These are phyloP conservation scores for Thielaviopsis musarum DNA, from an alignment of 2,329 filamentous ascomycete species.

Conservation along the genomic window DNA sequence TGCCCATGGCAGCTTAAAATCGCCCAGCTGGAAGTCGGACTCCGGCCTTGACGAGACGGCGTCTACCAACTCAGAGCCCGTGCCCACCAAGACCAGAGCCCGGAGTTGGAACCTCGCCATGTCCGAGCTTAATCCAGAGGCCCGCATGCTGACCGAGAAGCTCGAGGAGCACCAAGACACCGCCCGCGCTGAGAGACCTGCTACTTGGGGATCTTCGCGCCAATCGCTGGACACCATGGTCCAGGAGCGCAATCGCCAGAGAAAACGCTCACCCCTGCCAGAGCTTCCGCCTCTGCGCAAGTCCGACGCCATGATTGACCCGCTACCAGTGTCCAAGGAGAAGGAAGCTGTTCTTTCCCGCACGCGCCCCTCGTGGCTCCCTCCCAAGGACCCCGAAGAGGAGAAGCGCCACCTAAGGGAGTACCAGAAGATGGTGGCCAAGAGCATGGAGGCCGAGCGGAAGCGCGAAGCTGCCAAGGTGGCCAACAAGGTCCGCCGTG, in stretches of 20 bases:
- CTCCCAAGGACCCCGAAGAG: conserved; percentile 76
- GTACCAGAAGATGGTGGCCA: conserved; percentile 68
- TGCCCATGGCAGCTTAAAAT: conserved; percentile 43
- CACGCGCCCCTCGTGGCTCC: conserved; percentile 69
- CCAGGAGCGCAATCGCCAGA: conserved; percentile 16
- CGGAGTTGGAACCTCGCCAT: conserved; percentile 62
- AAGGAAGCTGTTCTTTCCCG: conserved; percentile 71
- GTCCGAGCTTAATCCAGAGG: conserved; percentile 52
- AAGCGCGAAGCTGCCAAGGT: conserved; percentile 36
- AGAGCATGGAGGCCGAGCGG: conserved; percentile 41
- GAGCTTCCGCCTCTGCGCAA: conserved; percentile 53
- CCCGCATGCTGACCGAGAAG: conserved; percentile 58
- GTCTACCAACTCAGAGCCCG: conserved; percentile 17
- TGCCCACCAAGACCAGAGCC: conserved; percentile 36
- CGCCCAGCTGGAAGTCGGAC: conserved; percentile 36
- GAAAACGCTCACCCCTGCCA: conserved; percentile 35
- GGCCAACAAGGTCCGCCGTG: conserved; percentile 35
- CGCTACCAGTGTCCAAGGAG: conserved; percentile 68
- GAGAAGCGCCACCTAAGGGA: conserved; percentile 77
- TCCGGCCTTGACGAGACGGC: conserved; percentile 18
- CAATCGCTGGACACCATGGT: conserved; percentile 12
- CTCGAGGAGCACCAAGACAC: conserved; percentile 62
- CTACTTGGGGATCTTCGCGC: conserved; percentile 13
- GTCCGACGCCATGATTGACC: conserved; percentile 70
- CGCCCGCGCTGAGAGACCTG: conserved; percentile 15